Evolutionary conservation across 257 asterid genomes (phyloP), one percentile per base, ranked within the genome.

Genomic region (Parsonsia alboflavescens): DNA sequence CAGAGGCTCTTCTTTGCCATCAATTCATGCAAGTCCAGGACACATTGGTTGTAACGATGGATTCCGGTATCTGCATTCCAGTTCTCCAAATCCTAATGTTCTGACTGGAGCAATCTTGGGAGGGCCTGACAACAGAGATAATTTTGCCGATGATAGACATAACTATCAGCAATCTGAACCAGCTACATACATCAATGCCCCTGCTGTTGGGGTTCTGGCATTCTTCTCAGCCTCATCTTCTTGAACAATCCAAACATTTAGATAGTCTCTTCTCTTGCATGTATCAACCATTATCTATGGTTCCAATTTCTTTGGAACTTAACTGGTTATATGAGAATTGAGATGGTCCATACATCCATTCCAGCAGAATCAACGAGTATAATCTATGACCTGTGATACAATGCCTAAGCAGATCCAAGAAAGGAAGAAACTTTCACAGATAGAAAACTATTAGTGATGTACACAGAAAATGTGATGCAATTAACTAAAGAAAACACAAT

Each of bases 131-230:
- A 79, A 76, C 70, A 79, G 63, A 28, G 94, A 88, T 46, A 63
- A 68, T 30, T 89, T 80, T 5, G 89, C 86, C 2, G 94, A 91
- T 78, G 89, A 87, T 13, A 80, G 94, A 82, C 78, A 78, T 21
- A 89, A 87, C 66, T 86, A 83, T 81, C 88, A 80, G 83, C 90
- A 91, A 59, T 88, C 97, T n/a, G 96, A 91, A 81, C 93, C 96
- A 0, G 90, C 94, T 0, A 91, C 96, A 15, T 89, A 86, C 48
- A 88, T 89, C 41, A 91, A 88, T 77, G 96, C 96, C 53, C 93
- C 95, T 19, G 72, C 87, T 67, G 88, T 91, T 53, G 97, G 96
- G 4, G 85, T 83, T 10, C 85, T 91, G 16, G 93, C 96, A 64
- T 91, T 83, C 88, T 88, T 91, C 53, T 82, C 94, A 10, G 79